Base-by-base conservation (phyloP, 495 filamentous ascomycete species). In the Penicillium macrosclerotiorum region DNA sequence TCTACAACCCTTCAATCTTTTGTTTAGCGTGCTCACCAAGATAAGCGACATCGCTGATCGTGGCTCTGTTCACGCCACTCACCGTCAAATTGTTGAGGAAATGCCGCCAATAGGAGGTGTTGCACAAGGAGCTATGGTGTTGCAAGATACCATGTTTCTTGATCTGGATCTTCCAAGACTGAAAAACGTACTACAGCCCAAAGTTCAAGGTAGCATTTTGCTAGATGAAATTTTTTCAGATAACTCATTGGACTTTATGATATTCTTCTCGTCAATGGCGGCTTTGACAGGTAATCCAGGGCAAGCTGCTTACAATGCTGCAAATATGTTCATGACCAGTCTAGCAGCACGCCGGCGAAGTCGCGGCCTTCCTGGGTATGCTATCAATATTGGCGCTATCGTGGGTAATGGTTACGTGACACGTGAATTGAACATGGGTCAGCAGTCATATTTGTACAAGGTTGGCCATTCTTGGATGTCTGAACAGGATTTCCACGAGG, bases 401-500 rank as follows among this genome's bases (percentile, higher is more conserved):
- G 70, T 78, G 13, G 82, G 80, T 1, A 63, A 77, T 12, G 81
- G 81, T 0, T 80, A 80, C 39, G 53, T 82, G n/a, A 55, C 51
- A 0, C 42, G 60, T 19, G 54, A 60, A 22, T 36, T 55, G 0
- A 55, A 54, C 51, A 47, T 51, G 60, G 61, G 37, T n/a, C 48
- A 54, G 39, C 57, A 57, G 45, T 46, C 42, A 2, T 57, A 58
- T 30, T 45, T 55, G 6, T 59, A 48, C 37, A 53, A 46, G 50
- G 54, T 45, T 16, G 60, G 55, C 5, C 43, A 55, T 43, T 51
- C 67, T 16, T 74, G 68, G 45, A 75, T 83, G 39, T 81, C 79
- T 1, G 81, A 85, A 51, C 68, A 68, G 6, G 79, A 84, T 39
- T 63, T 83, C 37, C 77, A 80, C 26, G 75, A 81, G 46, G 69